phyloP scores from a whole-genome alignment of 495 filamentous ascomycete species.

The Cairneyella variabilis region DNA sequence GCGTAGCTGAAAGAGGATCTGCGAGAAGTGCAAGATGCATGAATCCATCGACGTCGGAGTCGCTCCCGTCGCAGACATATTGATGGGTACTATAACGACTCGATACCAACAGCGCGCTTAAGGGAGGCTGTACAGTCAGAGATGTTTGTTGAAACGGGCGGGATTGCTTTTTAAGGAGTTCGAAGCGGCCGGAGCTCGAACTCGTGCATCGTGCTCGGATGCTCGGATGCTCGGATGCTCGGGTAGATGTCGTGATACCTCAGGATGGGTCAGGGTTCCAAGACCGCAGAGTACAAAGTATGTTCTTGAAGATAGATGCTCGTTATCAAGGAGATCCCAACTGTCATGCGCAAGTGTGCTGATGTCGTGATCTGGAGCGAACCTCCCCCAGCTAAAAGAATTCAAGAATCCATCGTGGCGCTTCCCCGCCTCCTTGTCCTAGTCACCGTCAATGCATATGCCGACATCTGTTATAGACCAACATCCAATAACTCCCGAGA shows the following conservation, averaged over 20 bases:
- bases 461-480: too few species aligned
- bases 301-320: too few species aligned
- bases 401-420: not conserved
- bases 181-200: too few species aligned
- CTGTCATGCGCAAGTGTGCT: not conserved
- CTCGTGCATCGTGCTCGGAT: not conserved
- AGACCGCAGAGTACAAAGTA: too few species aligned
- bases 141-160: conserved; percentile 5
- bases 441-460: not conserved
- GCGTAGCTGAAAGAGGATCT: conserved; percentile 10
- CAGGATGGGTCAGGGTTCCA: too few species aligned
- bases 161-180: not conserved
- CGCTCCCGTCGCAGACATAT: conserved; percentile 1
- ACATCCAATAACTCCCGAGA: too few species aligned
- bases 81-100: not conserved
- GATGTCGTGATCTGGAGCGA: conserved; percentile 1
- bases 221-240: too few species aligned
- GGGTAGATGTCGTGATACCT: too few species aligned
- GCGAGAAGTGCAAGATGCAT: conserved; percentile 5
- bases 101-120: conserved; percentile 6
- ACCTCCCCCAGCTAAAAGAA: not conserved
- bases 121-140: conserved; percentile 6
- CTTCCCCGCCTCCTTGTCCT: not conserved
- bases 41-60: not conserved
- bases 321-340: too few species aligned